These are phyloP conservation scores for Stemphylium beticola DNA, from an alignment of 2,329 filamentous ascomycete species.

Conservation along the genomic window DNA sequence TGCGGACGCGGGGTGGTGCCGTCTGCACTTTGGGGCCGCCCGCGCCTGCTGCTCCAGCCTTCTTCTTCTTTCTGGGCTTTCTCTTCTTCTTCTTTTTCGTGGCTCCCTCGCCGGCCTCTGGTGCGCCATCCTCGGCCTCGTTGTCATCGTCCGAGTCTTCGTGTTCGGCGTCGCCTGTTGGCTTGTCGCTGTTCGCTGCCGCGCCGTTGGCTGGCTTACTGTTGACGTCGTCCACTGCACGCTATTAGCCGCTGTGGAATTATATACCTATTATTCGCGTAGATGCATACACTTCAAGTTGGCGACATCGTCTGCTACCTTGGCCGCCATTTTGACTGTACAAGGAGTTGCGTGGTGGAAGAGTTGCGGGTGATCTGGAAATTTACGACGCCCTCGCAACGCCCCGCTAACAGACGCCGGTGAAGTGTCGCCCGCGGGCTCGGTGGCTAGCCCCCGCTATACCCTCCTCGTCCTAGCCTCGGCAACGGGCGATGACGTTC, in stretches of 20 bases:
- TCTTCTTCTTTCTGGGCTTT: constrained; percentile 75
- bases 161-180: constrained; percentile 57
- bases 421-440: constrained; percentile 13
- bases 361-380: constrained; percentile 16
- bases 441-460: constrained; percentile 18
- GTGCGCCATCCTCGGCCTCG: constrained; percentile 57
- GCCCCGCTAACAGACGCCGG: constrained; percentile 19
- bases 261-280: not conserved
- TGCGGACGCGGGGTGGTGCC: constrained; percentile 74
- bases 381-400: constrained; percentile 18
- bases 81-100: constrained; percentile 85
- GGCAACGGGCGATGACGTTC: constrained; percentile 34
- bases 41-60: constrained; percentile 50
- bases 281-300: constrained; percentile 45
- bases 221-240: constrained; percentile 46
- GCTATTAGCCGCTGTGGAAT: constrained; percentile 8
- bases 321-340: constrained; percentile 45
- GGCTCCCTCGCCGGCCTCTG: constrained; percentile 44
- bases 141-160: constrained; percentile 63
- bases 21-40: constrained; percentile 70
- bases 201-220: constrained; percentile 40
- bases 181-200: constrained; percentile 42
- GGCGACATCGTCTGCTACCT: constrained; percentile 45
- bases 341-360: constrained; percentile 2
- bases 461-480: constrained; percentile 6